Evolutionary conservation across 495 filamentous ascomycete species (phyloP).

Genomic region (Annulohypoxylon stygium): DNA sequence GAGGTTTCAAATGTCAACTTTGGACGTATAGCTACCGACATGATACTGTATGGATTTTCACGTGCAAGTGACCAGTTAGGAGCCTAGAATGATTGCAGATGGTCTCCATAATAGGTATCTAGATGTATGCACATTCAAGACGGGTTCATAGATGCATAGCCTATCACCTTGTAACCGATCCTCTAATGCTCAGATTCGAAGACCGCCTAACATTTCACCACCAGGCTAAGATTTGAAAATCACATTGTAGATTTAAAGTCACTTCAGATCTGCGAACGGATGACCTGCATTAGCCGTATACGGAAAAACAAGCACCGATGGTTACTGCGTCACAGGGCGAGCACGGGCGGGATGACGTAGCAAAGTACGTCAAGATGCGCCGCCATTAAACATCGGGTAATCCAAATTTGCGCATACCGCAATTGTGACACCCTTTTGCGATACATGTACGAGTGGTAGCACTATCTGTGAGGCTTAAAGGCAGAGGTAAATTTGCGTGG

Average conservation of each 20-base stretch:
- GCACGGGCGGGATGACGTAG: conserved; percentile 41
- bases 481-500: conserved; percentile 16
- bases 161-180: conserved; percentile 13
- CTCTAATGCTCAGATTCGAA: conserved; percentile 2
- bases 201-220: conserved; percentile 18
- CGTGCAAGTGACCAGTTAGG: conserved; percentile 21
- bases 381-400: conserved; percentile 24
- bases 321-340: conserved; percentile 33
- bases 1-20: neutral
- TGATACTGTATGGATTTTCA: conserved; percentile 6
- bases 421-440: conserved; percentile 17
- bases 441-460: neutral
- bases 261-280: conserved; percentile 34
- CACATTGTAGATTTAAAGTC: conserved; percentile 9
- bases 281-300: conserved; percentile 34
- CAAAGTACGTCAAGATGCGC: conserved; percentile 43
- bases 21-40: neutral
- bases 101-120: conserved; percentile 7
- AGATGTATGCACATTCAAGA: conserved; percentile 11
- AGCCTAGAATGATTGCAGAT: neutral
- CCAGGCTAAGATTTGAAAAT: conserved; percentile 9
- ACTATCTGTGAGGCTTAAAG: neutral
- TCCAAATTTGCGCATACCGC: conserved; percentile 13
- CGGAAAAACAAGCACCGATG: conserved; percentile 28
- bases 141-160: conserved; percentile 10